These are phyloP conservation scores for Tirmania nivea DNA, from an alignment of 495 filamentous ascomycete species.

Conservation along the genomic window DNA sequence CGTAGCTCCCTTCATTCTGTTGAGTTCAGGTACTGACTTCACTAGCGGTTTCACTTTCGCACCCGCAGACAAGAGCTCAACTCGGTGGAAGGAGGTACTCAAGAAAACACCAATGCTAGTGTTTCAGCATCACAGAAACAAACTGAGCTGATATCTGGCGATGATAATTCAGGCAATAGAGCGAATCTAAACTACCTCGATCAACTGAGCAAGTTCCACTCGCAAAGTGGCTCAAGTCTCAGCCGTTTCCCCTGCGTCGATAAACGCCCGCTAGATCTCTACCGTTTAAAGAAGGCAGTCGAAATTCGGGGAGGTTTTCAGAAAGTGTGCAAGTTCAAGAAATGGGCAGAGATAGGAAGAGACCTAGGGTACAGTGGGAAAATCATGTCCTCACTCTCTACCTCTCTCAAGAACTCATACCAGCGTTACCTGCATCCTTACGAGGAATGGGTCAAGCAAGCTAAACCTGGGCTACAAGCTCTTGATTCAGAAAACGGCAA, in stretches of 20 bases:
- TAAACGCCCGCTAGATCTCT: constrained; percentile 89
- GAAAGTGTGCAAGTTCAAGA: constrained; percentile 87
- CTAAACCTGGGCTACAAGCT: constrained; percentile 96
- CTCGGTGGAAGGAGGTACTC: constrained; percentile 92
- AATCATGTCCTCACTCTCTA: constrained; percentile 99
- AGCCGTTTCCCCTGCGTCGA: constrained; percentile 91
- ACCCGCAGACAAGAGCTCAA: constrained; percentile 95
- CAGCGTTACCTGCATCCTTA: constrained; percentile 91
- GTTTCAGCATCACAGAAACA: constrained; percentile 17
- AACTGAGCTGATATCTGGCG: background rate
- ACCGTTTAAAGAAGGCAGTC: constrained; percentile 90
- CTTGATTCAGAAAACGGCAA: constrained; percentile 87
- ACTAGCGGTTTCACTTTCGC: constrained; percentile 83
- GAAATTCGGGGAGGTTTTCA: constrained; percentile 86
- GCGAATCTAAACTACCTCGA: constrained; percentile 93
- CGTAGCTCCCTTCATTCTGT: constrained; percentile 1
- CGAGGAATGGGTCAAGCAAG: constrained; percentile 78
- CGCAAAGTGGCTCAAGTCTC: constrained; percentile 81
- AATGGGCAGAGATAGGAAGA: constrained; percentile 96
- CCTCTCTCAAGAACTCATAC: constrained; percentile 95
- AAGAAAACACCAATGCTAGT: constrained; percentile 21
- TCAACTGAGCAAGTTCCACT: constrained; percentile 88
- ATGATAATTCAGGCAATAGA: constrained; percentile 46
- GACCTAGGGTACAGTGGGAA: constrained; percentile 97
- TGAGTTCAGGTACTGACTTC: background rate